A percentile compares a stretch with the other conserved stretches of the same genome.
Conservation (phyloP, 2,329 filamentous ascomycete genomes). For the Rhynchosporium agropyri region DNA sequence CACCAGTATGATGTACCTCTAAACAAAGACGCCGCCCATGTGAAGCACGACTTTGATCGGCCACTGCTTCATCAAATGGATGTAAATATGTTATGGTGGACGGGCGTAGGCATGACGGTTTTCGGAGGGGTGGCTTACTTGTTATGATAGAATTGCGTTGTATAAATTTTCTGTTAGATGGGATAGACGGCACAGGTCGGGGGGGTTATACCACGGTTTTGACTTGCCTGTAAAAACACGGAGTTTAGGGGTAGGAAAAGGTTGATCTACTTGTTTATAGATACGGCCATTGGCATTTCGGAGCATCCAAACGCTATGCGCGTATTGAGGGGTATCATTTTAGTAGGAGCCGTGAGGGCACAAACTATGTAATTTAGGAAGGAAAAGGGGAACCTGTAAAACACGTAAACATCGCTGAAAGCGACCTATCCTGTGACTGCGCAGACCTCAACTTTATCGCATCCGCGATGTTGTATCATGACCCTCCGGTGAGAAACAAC, state of each 20-base stretch:
- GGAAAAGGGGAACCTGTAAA: background rate
- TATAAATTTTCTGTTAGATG: slow-evolving; percentile 18
- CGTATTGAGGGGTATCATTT: slow-evolving; percentile 13
- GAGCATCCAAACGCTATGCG: background rate
- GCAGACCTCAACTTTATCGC: background rate
- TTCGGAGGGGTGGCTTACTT: slow-evolving; percentile 43
- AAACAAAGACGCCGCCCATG: slow-evolving; percentile 40
- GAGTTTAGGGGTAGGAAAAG: slow-evolving; percentile 14
- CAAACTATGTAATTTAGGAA: slow-evolving; percentile 1
- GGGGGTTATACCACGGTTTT: slow-evolving; percentile 9
- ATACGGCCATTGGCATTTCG: background rate
- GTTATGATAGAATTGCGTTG: slow-evolving; percentile 29
- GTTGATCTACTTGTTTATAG: background rate
- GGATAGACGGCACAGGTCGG: slow-evolving; percentile 9
- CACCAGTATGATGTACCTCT: slow-evolving; percentile 46
- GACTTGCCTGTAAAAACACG: background rate
- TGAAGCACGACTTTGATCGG: slow-evolving; percentile 34
- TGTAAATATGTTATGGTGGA: slow-evolving; percentile 41
- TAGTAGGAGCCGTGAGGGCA: background rate
- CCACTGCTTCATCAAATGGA: slow-evolving; percentile 35
- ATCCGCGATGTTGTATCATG: background rate
- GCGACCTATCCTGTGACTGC: background rate
- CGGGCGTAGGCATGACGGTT: slow-evolving; percentile 41
- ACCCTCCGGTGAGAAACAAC: slow-evolving; percentile 54
- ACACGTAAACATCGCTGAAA: background rate